Evolutionary conservation across 352 stramenopile species (phyloP), one percentile per base, ranked within the genome.

Genomic region (Phytophthora sp.): DNA sequence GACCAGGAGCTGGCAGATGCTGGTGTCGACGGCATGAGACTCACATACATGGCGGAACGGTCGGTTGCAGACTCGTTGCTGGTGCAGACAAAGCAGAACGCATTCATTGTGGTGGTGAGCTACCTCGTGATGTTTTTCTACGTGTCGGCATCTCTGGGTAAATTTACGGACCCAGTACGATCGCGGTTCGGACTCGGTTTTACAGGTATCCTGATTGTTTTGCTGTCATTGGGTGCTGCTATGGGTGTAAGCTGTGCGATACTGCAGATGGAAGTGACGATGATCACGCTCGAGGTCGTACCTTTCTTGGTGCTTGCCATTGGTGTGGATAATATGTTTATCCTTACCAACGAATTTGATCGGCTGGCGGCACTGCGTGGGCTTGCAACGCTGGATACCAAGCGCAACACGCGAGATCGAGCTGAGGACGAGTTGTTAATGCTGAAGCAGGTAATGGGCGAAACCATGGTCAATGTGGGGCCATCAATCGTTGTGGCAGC

Each of bases 311-410:
- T 96, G n/a, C 71, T 97, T 16, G 89, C 91, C 3, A 97, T 97
- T 56, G 91, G 91, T 16, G 89, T 97, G 27, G 91, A 97, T 73
- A 97, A 97, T 66, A 96, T 97, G 88, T 96, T 97, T 59, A 96
- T 97, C 63, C 60, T 97, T 3, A 95, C 89, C 16, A 94, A 95
- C 63, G 88, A 96, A 51, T 91, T 94, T 51, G 86, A 94, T 39
- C 77, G 86, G 13, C 73, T 93, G 9, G 66, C 72, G 11, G 71
- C 61, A 5, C 29, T 86, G 15, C 84, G 80, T 26, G 83, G 80
- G 7, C 52, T 82, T 24, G 69, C 51, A 41, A 76, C 63, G 27
- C 70, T 72, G 30, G 52, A 69, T 35, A 60, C n/a, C 35, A 73
- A 46, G 11, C 66, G 67, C 13, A 66, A 73, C n/a, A 66, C 68